Conservation (phyloP, 345 rosid species). For the Acer campestre region DNA sequence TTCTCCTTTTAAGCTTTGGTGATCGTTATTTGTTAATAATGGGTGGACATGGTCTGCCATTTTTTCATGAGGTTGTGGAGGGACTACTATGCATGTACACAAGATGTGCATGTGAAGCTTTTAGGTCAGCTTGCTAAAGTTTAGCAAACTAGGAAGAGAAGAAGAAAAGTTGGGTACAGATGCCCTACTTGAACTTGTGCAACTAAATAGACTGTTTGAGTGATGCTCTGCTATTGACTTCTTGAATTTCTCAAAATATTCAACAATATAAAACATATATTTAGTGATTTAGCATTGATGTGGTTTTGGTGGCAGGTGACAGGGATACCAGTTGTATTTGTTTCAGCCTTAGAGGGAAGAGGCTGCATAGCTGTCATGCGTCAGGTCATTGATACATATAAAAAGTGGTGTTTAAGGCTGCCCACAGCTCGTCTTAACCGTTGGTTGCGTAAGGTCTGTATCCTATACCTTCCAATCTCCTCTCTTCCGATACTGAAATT, state of each 20-base stretch:
- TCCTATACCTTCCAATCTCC: neutral
- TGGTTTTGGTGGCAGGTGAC: slow-evolving; percentile 55
- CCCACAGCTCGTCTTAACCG: slow-evolving; percentile 89
- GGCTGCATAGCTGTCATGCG: slow-evolving; percentile 75
- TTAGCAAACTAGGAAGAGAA: neutral
- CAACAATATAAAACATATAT: neutral
- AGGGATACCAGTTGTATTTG: slow-evolving; percentile 82
- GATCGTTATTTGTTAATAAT: neutral
- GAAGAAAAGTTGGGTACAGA: neutral
- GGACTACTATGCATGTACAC: too few species aligned
- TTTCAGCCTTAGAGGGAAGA: slow-evolving; percentile 86
- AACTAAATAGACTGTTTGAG: neutral
- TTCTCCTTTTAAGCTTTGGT: neutral
- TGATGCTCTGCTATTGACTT: neutral
- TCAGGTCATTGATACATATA: slow-evolving; percentile 69
- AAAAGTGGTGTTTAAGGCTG: slow-evolving; percentile 90
- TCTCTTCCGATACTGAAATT: neutral
- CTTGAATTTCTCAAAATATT: neutral
- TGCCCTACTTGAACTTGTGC: neutral
- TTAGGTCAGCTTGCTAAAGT: neutral
- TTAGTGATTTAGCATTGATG: neutral
- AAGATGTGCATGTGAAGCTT: neutral
- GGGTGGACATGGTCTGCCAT: neutral
- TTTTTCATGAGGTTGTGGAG: neutral
- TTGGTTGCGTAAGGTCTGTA: slow-evolving; percentile 81